Base-by-base conservation (phyloP, 2,329 filamentous ascomycete genomes). In the Taxawa tesnikishii region DNA sequence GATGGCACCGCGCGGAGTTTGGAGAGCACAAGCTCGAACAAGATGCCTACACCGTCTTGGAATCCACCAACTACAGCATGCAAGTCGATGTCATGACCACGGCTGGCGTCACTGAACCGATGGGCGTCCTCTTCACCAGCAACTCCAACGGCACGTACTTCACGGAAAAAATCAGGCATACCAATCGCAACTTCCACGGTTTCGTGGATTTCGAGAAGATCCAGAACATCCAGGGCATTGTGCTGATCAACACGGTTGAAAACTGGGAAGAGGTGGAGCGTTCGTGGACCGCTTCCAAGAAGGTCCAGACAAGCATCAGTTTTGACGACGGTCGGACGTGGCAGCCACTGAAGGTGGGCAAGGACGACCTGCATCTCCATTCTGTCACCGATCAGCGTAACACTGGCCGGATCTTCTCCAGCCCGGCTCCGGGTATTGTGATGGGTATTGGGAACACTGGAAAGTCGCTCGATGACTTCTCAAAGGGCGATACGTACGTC, bases 141-240 rank as follows among this genome's bases (percentile, higher is more conserved):
- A 98, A 98, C 54, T 96, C 87, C 18, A 92, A 96, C 51, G 90
- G 90, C 38, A 94, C 85, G 3, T 94, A 88, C 56, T 98, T 96
- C 53, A 90, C 82, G 2, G 77, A 80, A 48, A 96, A 94, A 47
- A 71, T 88, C 34, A 82, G 92, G 37, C 80, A 94, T 54, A 94
- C 88, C 19, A 96, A 98, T 55, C 80, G 87, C 46, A 81, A 88
- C 47, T 46, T 53, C 7, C 59, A 62, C 16, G 85, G 84, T 3
- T 72, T 76, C 36, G 87, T 98, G 31, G 90, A 98, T 54, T 98
- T 96, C 47, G 90, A 98, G 53, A 93, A 94, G 58, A 76, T 98
- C 32, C 70, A 79, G 25, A 79, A 80, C 34, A 88, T 98, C 21
- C 87, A 96, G 53, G 90, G 90, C 21, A 81, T 98, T 35, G 83